These are phyloP conservation scores for Sclerospora graminicola DNA, from an alignment of 352 stramenopile genomes.

Conservation along the genomic window DNA sequence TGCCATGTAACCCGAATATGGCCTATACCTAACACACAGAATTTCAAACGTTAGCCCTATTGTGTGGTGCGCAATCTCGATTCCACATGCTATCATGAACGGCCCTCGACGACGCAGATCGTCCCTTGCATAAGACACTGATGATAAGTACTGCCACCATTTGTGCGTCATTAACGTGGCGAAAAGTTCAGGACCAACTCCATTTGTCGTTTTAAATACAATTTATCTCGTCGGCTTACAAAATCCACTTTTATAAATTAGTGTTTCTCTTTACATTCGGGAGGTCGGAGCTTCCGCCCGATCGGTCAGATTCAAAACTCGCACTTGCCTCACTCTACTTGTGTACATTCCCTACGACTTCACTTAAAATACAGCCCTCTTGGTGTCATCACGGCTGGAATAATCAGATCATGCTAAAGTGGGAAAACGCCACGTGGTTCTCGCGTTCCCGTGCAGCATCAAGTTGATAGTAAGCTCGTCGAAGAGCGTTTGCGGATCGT, in stretches of 20 bases:
- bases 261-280: neutral
- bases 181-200: too few species aligned
- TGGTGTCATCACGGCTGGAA: neutral
- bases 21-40: too few species aligned
- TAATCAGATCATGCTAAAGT: conserved; percentile 39
- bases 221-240: too few species aligned
- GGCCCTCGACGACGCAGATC: too few species aligned
- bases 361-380: neutral
- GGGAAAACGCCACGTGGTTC: conserved; percentile 39
- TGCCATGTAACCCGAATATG: too few species aligned
- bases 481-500: conserved; percentile 21
- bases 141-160: too few species aligned
- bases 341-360: neutral
- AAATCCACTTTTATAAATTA: neutral
- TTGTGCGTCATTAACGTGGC: too few species aligned
- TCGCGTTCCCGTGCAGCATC: conserved; percentile 11
- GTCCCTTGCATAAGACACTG: too few species aligned
- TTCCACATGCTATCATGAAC: too few species aligned
- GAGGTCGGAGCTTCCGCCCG: neutral
- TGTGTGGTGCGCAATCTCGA: too few species aligned
- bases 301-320: neutral
- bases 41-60: too few species aligned
- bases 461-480: conserved; percentile 24
- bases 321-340: neutral
- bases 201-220: too few species aligned